These are phyloP conservation scores for Cadophora sp. DNA, from an alignment of 2,329 filamentous ascomycete species.

Conservation along the genomic window DNA sequence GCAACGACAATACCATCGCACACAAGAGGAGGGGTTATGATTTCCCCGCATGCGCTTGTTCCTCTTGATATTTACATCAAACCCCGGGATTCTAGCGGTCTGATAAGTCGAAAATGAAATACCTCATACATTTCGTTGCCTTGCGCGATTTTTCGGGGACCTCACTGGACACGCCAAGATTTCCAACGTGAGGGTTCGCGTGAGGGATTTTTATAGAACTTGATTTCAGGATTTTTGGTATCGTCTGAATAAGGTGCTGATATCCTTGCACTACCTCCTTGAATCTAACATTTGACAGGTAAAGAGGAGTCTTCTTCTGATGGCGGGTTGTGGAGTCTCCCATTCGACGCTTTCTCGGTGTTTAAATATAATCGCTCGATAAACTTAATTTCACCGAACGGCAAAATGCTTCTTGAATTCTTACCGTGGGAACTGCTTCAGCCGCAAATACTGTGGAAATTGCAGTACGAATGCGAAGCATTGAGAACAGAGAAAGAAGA, in stretches of 20 bases:
- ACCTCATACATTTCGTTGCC: constrained; percentile 13
- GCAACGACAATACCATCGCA: not conserved
- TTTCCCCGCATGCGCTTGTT: not conserved
- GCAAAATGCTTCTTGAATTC: not conserved
- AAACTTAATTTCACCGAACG: not conserved
- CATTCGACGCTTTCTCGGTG: not conserved
- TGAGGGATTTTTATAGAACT: constrained; percentile 24
- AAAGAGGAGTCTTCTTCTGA: not conserved
- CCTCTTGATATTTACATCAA: not conserved
- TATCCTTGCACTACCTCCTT: not conserved
- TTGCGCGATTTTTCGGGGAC: constrained; percentile 23
- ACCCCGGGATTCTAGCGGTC: not conserved
- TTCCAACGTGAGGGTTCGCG: not conserved
- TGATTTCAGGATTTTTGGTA: constrained; percentile 4
- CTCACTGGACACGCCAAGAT: constrained; percentile 9
- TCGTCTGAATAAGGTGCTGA: not conserved
- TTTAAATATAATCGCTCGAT: not conserved
- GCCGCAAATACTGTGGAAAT: not conserved
- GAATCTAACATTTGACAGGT: not conserved
- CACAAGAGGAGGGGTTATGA: not conserved
- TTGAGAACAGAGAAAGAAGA: not conserved
- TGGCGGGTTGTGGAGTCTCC: constrained; percentile 1
- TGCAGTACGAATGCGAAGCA: not conserved
- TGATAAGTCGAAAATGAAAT: constrained; percentile 3
- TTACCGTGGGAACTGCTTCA: not conserved